Evolutionary conservation across 1,139 yeast genomes (phyloP).

Genomic region (Kurtzmaniella quercitrusa): DNA sequence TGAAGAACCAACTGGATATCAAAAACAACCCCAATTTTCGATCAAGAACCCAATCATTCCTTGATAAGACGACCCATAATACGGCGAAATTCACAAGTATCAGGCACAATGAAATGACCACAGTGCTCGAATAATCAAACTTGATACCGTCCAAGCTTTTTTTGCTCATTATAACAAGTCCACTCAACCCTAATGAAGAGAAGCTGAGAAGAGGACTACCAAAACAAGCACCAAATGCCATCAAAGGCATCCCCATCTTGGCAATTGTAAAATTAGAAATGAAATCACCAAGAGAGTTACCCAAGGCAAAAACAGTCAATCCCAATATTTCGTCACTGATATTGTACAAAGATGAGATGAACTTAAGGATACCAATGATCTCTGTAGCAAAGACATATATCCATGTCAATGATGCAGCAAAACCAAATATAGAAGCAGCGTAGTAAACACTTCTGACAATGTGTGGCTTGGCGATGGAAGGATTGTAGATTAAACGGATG

Average conservation of each 20-base stretch:
- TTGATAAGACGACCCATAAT: slow-evolving; percentile 52
- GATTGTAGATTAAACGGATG: background rate
- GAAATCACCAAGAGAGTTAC: slow-evolving; percentile 87
- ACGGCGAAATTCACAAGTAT: slow-evolving; percentile 51
- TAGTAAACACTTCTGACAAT: slow-evolving; percentile 23
- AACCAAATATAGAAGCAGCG: slow-evolving; percentile 51
- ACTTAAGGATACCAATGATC: slow-evolving; percentile 62
- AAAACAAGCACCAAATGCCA: slow-evolving; percentile 93
- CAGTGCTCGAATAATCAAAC: slow-evolving; percentile 35
- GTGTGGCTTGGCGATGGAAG: background rate
- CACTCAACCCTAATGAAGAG: slow-evolving; percentile 51
- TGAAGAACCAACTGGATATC: slow-evolving; percentile 52
- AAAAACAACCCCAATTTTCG: slow-evolving; percentile 50
- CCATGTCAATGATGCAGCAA: slow-evolving; percentile 65
- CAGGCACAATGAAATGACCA: slow-evolving; percentile 49
- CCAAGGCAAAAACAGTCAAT: slow-evolving; percentile 83
- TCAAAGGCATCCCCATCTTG: slow-evolving; percentile 78
- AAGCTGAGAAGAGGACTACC: slow-evolving; percentile 77
- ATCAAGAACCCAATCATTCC: slow-evolving; percentile 64
- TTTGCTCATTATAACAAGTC: slow-evolving; percentile 39
- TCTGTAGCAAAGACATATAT: slow-evolving; percentile 75
- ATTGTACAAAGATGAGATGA: slow-evolving; percentile 55
- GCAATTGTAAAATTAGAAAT: slow-evolving; percentile 84
- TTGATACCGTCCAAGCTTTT: slow-evolving; percentile 14
- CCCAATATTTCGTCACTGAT: slow-evolving; percentile 83